Percentiles rank a stretch among this genome's conserved stretches.
Evolutionary conservation across 225 moss, liverwort and hornwort genomes (phyloP).

Genomic region (Straminergon stramineum): DNA sequence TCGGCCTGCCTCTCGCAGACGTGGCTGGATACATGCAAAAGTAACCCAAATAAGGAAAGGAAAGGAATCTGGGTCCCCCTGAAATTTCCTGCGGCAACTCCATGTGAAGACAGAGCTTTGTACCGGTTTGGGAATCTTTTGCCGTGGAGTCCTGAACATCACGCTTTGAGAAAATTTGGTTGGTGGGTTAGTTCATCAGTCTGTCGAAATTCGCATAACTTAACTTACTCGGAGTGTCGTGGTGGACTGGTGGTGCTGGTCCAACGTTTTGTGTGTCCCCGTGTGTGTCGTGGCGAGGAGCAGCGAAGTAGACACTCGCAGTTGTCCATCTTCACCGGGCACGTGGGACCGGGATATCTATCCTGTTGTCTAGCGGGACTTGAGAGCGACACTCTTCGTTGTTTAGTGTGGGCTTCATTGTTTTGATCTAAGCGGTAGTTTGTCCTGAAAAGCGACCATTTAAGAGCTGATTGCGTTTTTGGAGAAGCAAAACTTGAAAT

Average conservation of each 20-base stretch:
- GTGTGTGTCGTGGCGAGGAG: background rate
- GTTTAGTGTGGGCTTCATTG: too few relatives aligned
- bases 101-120: background rate
- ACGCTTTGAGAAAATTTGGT: background rate
- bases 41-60: too few relatives aligned
- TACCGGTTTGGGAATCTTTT: too few relatives aligned
- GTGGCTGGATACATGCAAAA: background rate
- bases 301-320: background rate
- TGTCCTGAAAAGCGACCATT: too few relatives aligned
- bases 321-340: background rate
- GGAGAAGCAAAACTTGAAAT: too few relatives aligned
- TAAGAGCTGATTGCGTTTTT: too few relatives aligned
- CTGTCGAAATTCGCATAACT: background rate
- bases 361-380: background rate
- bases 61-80: background rate
- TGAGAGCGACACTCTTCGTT: background rate
- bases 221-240: background rate
- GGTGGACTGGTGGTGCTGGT: too few relatives aligned
- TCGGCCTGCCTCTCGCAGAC: background rate
- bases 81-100: background rate
- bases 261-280: background rate
- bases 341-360: background rate
- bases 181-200: background rate
- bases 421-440: background rate
- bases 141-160: background rate